phyloP scores from a whole-genome alignment of 352 stramenopile species.

The Pythium coloratum region DNA sequence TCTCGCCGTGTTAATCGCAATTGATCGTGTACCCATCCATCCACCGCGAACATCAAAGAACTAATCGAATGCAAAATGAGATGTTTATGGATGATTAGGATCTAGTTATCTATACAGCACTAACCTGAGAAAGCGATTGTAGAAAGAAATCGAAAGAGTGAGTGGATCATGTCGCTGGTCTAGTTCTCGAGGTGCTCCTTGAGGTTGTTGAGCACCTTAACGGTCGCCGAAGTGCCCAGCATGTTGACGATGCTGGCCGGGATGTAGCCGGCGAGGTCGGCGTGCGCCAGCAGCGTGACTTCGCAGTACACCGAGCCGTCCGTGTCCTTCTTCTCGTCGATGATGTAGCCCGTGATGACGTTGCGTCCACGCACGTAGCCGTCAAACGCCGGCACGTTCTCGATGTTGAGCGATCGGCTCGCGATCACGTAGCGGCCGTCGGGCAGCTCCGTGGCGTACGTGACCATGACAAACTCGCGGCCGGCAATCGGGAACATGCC shows the following conservation, averaged over 20 bases:
- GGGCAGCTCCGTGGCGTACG: constrained; percentile 46
- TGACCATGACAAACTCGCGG: constrained; percentile 76
- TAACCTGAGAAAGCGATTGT: neutral
- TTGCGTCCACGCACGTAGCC: constrained; percentile 68
- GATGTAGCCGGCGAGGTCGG: constrained; percentile 78
- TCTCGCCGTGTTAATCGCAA: too few relatives aligned
- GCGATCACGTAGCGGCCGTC: constrained; percentile 65
- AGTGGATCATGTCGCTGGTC: neutral
- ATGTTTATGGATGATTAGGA: constrained; percentile 12
- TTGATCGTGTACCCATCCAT: too few relatives aligned
- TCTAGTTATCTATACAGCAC: constrained; percentile 23
- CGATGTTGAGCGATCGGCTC: constrained; percentile 59
- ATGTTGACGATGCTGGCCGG: constrained; percentile 80
- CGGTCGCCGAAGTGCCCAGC: constrained; percentile 80
- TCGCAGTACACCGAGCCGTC: constrained; percentile 57
- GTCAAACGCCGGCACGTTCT: constrained; percentile 44
- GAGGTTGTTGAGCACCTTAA: constrained; percentile 78
- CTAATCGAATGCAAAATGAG: neutral
- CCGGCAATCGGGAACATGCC: constrained; percentile 73
- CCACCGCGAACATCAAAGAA: too few relatives aligned
- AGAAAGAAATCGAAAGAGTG: neutral
- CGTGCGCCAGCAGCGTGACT: constrained; percentile 75
- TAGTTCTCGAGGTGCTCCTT: constrained; percentile 46
- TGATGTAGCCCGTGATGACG: constrained; percentile 78
- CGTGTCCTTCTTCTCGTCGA: constrained; percentile 53